Conservation (phyloP, 768 basidiomycete genomes). For the Leccinum ochraceum region DNA sequence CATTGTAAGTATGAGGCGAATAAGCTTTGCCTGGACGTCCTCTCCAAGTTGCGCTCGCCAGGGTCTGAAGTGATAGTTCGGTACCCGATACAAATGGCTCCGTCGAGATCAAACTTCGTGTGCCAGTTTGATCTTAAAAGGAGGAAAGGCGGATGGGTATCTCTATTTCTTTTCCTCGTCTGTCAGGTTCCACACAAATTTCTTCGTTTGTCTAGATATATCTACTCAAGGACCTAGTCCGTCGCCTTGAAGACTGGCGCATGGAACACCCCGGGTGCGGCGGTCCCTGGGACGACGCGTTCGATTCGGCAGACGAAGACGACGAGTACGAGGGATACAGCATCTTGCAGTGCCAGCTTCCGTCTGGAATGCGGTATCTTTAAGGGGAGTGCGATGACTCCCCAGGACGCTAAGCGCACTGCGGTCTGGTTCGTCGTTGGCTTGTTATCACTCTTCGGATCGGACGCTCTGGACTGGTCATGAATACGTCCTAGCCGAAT, state of each 20-base stretch:
- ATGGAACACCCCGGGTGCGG: slow-evolving; percentile 13
- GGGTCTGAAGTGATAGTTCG: slow-evolving; percentile 26
- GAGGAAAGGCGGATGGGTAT: slow-evolving; percentile 7
- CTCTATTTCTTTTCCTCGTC: neutral
- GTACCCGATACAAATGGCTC: slow-evolving; percentile 17
- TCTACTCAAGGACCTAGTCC: slow-evolving; percentile 11
- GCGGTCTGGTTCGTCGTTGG: neutral
- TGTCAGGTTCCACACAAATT: neutral
- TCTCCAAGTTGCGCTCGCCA: slow-evolving; percentile 20
- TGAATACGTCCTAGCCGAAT: neutral
- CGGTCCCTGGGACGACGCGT: slow-evolving; percentile 16
- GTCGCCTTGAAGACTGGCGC: slow-evolving; percentile 13
- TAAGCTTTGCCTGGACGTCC: slow-evolving; percentile 13
- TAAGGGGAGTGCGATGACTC: neutral
- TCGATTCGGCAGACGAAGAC: slow-evolving; percentile 14
- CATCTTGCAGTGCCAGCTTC: slow-evolving; percentile 5
- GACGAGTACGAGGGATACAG: slow-evolving; percentile 1
- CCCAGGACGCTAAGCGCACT: neutral
- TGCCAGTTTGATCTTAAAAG: slow-evolving; percentile 11
- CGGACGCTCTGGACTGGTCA: neutral
- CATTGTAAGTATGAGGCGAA: slow-evolving; percentile 14
- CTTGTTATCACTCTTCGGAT: neutral
- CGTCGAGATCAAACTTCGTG: slow-evolving; percentile 16
- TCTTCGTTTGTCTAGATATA: slow-evolving; percentile 1
- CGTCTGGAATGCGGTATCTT: neutral